These are phyloP conservation scores for Cercospora sesami DNA, from an alignment of 2,329 filamentous ascomycete genomes.

Conservation along the genomic window DNA sequence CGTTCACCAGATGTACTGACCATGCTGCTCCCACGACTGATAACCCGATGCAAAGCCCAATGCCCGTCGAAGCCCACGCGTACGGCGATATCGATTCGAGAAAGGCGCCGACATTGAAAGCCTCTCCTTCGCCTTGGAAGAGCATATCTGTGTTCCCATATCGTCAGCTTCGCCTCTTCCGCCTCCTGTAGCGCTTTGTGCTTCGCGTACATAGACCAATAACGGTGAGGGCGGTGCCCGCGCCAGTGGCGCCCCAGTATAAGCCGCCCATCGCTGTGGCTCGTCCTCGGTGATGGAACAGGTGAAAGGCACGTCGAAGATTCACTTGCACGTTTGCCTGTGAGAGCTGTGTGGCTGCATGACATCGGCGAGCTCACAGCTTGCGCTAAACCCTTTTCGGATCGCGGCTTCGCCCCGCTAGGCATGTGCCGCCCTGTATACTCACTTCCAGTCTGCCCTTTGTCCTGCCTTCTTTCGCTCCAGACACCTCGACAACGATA, in stretches of 20 bases:
- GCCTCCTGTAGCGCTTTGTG: constrained; percentile 1
- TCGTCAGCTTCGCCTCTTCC: constrained; percentile 31
- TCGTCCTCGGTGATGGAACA: constrained; percentile 6
- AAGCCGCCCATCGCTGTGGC: constrained; percentile 36
- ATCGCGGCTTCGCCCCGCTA: constrained; percentile 7
- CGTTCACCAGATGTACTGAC: constrained; percentile 50
- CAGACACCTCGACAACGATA: constrained; percentile 9
- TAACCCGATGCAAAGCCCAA: constrained; percentile 89
- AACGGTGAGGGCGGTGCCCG: constrained; percentile 38
- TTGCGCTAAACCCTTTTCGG: constrained; percentile 11
- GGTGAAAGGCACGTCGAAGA: constrained; percentile 14
- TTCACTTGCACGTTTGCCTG: constrained; percentile 14
- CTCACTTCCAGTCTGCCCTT: not conserved
- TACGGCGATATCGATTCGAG: constrained; percentile 92
- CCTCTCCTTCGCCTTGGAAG: constrained; percentile 92
- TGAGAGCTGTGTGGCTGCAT: constrained; percentile 16
- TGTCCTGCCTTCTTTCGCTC: not conserved
- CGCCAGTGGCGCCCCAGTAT: constrained; percentile 41
- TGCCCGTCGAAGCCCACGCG: constrained; percentile 87
- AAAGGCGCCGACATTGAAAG: constrained; percentile 95
- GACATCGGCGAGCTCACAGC: constrained; percentile 23
- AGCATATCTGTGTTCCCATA: constrained; percentile 75
- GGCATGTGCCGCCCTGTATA: not conserved
- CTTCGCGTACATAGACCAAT: constrained; percentile 41
- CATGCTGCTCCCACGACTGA: constrained; percentile 97